Base-by-base conservation (phyloP, 768 basidiomycete genomes). In the Cystobasidium onofrii region DNA sequence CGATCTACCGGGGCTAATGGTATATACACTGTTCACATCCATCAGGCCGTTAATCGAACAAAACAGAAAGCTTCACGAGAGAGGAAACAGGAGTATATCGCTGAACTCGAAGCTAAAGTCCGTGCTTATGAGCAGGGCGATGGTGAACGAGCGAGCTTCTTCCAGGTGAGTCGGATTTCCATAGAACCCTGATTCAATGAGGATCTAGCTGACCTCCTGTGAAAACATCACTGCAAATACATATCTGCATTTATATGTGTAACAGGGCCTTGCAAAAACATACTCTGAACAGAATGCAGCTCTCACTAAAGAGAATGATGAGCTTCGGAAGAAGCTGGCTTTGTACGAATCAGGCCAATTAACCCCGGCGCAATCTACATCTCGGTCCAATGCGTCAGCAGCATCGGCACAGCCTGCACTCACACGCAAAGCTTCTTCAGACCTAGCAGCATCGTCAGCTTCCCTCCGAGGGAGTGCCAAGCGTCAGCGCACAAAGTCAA, bases 41-140 rank as follows among this genome's bases (percentile, higher is more conserved):
- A 6, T 23, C 69, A 72, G 74, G 66, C 60, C 29, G 12, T 54
- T 1, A 52, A 27, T 27, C 57, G 60, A 6, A 72, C 69, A 23
- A 72, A 67, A 25, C 74, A 75, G 33, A 64, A 62, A 70, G 77
- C 77, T 1, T 78, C 76, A 60, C 52, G 77, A 29, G 77, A 78
- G 57, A 62, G 77, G 10, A 78, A 76, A 62, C 74, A 78, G 36
- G 75, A 78, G 39, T 77, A 78, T 46, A 74, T 78, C n/a, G 69
- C 71, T 36, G 77, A 78, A 60, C 52, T 78, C 2, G 77, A 78
- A 61, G 73, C 66, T 17, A 75, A 75, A 52, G 72, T 76, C n/a
- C 54, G 66, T 6, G 18, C 18, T 1, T 69, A 69, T 43, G 74
- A 69, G 25, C 43, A 62, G 39, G 44, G 57, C 18, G 74, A 75